Conservation (phyloP, 257 asterid genomes). For the Perilla frutescens region DNA sequence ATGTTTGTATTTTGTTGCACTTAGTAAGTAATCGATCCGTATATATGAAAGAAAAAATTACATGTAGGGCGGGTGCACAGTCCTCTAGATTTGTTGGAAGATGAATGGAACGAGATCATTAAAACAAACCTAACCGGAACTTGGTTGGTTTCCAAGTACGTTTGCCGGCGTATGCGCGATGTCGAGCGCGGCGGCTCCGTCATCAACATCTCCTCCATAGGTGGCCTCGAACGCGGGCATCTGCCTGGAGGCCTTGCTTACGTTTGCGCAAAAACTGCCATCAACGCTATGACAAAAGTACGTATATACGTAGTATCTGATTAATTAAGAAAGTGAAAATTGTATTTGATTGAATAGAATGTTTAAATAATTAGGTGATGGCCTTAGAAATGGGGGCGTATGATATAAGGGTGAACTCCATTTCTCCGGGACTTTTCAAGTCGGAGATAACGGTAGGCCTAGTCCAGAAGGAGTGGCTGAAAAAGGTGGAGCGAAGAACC, state of each 20-base stretch:
- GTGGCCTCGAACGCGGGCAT: slow-evolving; percentile 45
- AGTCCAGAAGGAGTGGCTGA: slow-evolving; percentile 59
- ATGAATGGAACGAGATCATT: slow-evolving; percentile 44
- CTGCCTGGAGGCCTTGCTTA: slow-evolving; percentile 43
- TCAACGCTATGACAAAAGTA: slow-evolving; percentile 48
- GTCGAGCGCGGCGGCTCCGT: slow-evolving; percentile 42
- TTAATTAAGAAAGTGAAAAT: too few relatives aligned
- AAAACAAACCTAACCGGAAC: slow-evolving; percentile 48
- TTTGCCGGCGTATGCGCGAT: slow-evolving; percentile 42
- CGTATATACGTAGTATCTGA: too few relatives aligned
- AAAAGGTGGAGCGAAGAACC: slow-evolving; percentile 47
- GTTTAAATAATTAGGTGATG: too few relatives aligned
- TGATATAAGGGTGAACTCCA: slow-evolving; percentile 67
- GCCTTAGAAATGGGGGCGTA: slow-evolving; percentile 53
- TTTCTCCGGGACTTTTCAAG: slow-evolving; percentile 66
- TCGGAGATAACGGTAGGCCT: slow-evolving; percentile 72
- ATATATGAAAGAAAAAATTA: neutral
- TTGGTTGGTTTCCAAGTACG: slow-evolving; percentile 48
- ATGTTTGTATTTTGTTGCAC: too few relatives aligned
- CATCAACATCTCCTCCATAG: slow-evolving; percentile 46
- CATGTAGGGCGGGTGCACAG: slow-evolving; percentile 36
- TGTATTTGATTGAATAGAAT: too few relatives aligned
- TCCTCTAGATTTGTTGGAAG: slow-evolving; percentile 38
- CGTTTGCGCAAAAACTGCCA: slow-evolving; percentile 42
- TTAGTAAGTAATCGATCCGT: too few relatives aligned